Evolutionary conservation across 2,329 filamentous ascomycete genomes (phyloP).

Genomic region (Sclerotinia spermophila): DNA sequence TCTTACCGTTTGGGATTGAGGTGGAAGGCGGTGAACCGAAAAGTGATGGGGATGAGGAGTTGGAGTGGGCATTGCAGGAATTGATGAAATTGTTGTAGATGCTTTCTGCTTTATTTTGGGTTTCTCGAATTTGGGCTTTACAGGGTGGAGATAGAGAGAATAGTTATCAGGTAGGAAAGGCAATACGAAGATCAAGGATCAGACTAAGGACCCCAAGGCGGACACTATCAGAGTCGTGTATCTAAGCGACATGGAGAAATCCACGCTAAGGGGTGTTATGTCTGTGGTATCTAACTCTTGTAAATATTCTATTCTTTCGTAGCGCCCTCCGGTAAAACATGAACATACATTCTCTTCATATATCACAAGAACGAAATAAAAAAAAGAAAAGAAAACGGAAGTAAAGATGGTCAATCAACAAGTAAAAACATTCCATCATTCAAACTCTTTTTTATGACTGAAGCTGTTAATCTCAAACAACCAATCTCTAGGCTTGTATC

Average conservation of each 20-base stretch:
- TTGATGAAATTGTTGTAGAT: neutral
- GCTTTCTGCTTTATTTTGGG: neutral
- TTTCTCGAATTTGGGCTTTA: neutral
- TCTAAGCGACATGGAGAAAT: neutral
- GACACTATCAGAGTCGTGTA: neutral
- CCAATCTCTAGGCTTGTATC: no score
- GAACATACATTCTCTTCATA: no score
- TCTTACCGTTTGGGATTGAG: neutral
- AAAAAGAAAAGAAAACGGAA: no score
- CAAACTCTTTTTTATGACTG: no score
- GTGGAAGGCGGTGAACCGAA: neutral
- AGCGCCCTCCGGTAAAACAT: no score
- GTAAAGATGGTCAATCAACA: no score
- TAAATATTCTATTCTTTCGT: neutral
- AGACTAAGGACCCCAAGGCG: neutral
- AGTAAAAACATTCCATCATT: no score
- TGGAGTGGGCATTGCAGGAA: neutral
- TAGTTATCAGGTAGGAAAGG: neutral
- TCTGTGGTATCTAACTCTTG: neutral
- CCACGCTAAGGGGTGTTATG: neutral
- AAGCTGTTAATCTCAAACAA: no score
- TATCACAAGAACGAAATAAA: no score
- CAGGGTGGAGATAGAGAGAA: fast-evolving
- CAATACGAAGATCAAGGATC: neutral
- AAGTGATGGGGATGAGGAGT: neutral